Evolutionary conservation across 148 eudicot genomes (phyloP), one percentile per base, ranked within the genome.

Genomic region (Fagopyrum esculentum): DNA sequence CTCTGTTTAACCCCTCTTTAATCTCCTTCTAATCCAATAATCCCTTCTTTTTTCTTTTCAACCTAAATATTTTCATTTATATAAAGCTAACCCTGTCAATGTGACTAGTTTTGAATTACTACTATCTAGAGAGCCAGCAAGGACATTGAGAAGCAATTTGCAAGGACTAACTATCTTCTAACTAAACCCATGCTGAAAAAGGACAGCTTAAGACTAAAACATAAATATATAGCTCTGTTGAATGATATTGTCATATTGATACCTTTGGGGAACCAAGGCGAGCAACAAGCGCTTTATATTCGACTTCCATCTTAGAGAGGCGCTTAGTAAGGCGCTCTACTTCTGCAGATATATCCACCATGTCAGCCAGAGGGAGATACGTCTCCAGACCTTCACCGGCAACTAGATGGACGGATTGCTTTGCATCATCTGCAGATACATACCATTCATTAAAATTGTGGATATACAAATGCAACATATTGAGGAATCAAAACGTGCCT

Each of bases 341-440:
- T 84, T 96, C 99, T 73, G 98, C 89, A 78, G 98, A 84, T 78
- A 96, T 84, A 84, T 96, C 99, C 52, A 96, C 93, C 99, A 96
- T 89, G 81, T 84, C 97, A 66, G 97, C 93, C 71, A 96, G 91
- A 77, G 99, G 99, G 71, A 96, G 94, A 81, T 92, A 96, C n/a
- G 99, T 94, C 81, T 96, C 99, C 76, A 96, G 85, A 26, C 98
- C 98, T 77, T 96, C 99, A 77, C 97, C 86, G 29, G 90, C 98
- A 75, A 96, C 99, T 69, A 96, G 88, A 80, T 96, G 99, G 71
- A 96, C 90, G n/a, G 94, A 96, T 78, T 86, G 92, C 82, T 82
- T 88, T 78, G 91, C 99, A 82, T 92, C 88, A 71, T 82, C 99
- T 96, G 88, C 13, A 73, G 30, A 26, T 45, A 29, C 9, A 19